Conservation (phyloP, 2,329 filamentous ascomycete species). For the Apiospora phragmitis region DNA sequence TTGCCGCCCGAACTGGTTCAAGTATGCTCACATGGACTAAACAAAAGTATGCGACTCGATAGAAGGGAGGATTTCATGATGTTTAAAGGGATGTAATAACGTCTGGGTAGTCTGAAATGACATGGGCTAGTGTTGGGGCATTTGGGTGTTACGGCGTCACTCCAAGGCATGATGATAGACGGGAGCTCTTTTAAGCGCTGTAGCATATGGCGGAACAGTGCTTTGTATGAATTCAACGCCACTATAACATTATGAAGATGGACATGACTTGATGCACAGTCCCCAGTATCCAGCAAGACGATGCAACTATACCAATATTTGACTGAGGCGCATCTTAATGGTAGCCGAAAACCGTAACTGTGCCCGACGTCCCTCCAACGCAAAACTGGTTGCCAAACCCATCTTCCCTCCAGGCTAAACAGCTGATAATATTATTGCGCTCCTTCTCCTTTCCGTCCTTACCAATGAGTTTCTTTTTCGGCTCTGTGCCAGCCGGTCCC, state of each 20-base stretch:
- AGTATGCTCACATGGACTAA: conserved; percentile 74
- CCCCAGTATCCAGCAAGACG: not conserved
- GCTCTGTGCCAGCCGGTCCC: conserved; percentile 51
- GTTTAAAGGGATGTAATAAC: conserved; percentile 25
- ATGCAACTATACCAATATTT: not conserved
- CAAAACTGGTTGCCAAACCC: conserved; percentile 67
- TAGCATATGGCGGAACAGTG: conserved; percentile 10
- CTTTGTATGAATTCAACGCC: conserved; percentile 10
- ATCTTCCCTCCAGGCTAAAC: conserved; percentile 61
- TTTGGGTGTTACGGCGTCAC: conserved; percentile 16
- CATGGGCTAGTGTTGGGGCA: conserved; percentile 16
- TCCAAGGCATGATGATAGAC: conserved; percentile 13
- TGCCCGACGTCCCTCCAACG: conserved; percentile 63
- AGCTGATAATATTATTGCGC: conserved; percentile 61
- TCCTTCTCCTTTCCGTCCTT: conserved; percentile 61
- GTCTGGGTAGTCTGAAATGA: conserved; percentile 21
- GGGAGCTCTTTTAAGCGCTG: conserved; percentile 11
- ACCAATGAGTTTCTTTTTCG: conserved; percentile 54
- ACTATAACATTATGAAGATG: not conserved
- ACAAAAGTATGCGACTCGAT: conserved; percentile 6
- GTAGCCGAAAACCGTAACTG: conserved; percentile 63
- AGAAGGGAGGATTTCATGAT: conserved; percentile 18
- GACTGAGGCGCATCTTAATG: conserved; percentile 19
- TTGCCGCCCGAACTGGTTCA: conserved; percentile 96
- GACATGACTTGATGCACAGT: not conserved